Base-by-base conservation (phyloP, 352 stramenopile species). In the Pythium apleroticum region DNA sequence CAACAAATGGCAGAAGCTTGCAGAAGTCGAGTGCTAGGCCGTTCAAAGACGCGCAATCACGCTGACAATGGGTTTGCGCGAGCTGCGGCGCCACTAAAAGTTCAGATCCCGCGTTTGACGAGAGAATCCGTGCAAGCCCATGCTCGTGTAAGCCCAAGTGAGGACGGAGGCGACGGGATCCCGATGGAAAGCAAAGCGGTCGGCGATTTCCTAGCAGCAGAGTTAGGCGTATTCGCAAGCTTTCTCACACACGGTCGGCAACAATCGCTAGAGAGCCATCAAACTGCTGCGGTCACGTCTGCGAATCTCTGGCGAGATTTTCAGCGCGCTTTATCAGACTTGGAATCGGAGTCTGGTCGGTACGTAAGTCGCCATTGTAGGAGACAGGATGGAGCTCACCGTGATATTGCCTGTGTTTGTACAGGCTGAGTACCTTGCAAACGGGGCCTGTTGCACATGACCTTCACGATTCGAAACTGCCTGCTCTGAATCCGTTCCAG, bases 1-100 rank as follows among this genome's bases (percentile, higher is more conserved):
- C 55, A 52, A 25, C 54, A 61, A 14, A 50, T 72, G 15, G 65
- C 65, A 17, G 65, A 68, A 22, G 65, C 65, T 25, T 72, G 65
- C 20, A 59, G 59, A 52, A 66, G 52, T 25, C 58, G 54, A 12
- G 57, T 66, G 11, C n/a, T 71, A 4, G 43, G 56, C 4, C 48
- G 57, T 20, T 62, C 56, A 11, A 70, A 57, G 52, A 49, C 52
- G 39, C 63, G 63, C 1, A 41, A 55, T 19, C 56, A 63, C 20
- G 39, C 25, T 17, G 63, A 69, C 9, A 69, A 65, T 25, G 63
- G 63, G 3, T 65, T 56, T n/a, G 53, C 37, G 24, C 35, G 55
- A 39, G 31, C 55, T 8, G 31, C 39, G 15, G 17, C 33, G 2
- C 39, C 64, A 12, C 31, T 65, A 4, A 54, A 57, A 35, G 22